These are phyloP conservation scores for Myotisia sp. DNA, from an alignment of 2,329 filamentous ascomycete species.

Conservation along the genomic window DNA sequence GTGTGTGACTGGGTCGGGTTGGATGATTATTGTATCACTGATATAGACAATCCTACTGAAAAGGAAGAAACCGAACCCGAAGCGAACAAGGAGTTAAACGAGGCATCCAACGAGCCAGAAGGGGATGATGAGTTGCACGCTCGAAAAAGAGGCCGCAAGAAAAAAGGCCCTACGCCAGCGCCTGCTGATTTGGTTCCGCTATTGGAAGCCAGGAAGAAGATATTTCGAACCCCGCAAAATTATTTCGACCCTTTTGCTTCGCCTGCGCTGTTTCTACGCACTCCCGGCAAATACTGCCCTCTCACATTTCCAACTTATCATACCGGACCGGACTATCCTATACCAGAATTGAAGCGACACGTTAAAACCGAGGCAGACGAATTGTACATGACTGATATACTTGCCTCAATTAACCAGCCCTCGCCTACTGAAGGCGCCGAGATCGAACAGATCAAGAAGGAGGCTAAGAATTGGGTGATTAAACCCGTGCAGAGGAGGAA, in stretches of 20 bases:
- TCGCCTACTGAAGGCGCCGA: background rate
- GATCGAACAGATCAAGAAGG: background rate
- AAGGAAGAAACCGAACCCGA: background rate
- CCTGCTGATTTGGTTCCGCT: conserved; percentile 24
- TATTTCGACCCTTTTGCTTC: conserved; percentile 34
- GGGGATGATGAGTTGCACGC: background rate
- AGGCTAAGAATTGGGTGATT: conserved; percentile 1
- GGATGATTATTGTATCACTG: conserved; percentile 26
- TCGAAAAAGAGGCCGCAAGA: conserved; percentile 11
- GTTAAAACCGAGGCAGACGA: conserved; percentile 6
- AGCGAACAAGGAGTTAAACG: conserved; percentile 5
- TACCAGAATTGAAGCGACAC: conserved; percentile 18
- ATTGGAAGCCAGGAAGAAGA: conserved; percentile 21
- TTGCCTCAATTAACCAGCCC: too few species aligned
- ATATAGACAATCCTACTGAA: conserved; percentile 4
- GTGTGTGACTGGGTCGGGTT: conserved; percentile 28
- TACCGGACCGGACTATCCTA: conserved; percentile 22
- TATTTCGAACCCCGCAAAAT: conserved; percentile 25
- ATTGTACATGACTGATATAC: conserved; percentile 5
- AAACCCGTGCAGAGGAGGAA: conserved; percentile 21
- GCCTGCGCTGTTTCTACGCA: conserved; percentile 29
- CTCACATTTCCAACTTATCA: conserved; percentile 21
- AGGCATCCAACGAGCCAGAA: background rate
- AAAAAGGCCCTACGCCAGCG: conserved; percentile 10
- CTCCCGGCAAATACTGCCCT: conserved; percentile 27